These are phyloP conservation scores for Pythium scleroteichum DNA, from an alignment of 352 stramenopile genomes.

Conservation along the genomic window DNA sequence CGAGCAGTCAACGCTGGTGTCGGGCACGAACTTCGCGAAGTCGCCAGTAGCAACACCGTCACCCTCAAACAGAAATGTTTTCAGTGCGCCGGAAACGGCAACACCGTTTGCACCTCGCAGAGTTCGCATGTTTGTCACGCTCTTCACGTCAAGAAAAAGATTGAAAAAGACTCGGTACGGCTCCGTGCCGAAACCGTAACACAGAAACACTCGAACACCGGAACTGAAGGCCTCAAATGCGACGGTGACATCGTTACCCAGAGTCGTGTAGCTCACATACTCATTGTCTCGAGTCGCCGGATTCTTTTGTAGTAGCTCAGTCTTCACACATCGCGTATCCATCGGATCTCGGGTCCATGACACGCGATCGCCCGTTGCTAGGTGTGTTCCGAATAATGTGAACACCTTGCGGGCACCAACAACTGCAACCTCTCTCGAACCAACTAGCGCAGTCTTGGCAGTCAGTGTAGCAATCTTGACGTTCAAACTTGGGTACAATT, in stretches of 20 bases:
- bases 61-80: slow-evolving; percentile 68
- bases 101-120: slow-evolving; percentile 41
- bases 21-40: slow-evolving; percentile 62
- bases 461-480: slow-evolving; percentile 59
- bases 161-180: slow-evolving; percentile 49
- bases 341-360: slow-evolving; percentile 44
- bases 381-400: slow-evolving; percentile 45
- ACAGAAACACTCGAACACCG: slow-evolving; percentile 55
- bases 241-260: slow-evolving; percentile 36
- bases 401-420: slow-evolving; percentile 48
- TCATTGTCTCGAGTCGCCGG: slow-evolving; percentile 37
- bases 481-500: slow-evolving; percentile 47
- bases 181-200: slow-evolving; percentile 64
- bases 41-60: slow-evolving; percentile 58
- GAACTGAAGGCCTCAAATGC: slow-evolving; percentile 47
- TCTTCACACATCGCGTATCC: slow-evolving; percentile 32
- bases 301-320: slow-evolving; percentile 38
- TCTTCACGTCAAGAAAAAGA: slow-evolving; percentile 63
- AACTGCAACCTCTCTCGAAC: slow-evolving; percentile 55
- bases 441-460: slow-evolving; percentile 34
- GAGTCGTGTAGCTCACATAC: slow-evolving; percentile 47
- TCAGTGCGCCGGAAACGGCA: slow-evolving; percentile 45
- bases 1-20: slow-evolving; percentile 33
- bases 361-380: slow-evolving; percentile 46
- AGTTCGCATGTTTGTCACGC: slow-evolving; percentile 50